Evolutionary conservation across 192 early-diverging fungal genomes (phyloP).

Genomic region (Backusella westeae): DNA sequence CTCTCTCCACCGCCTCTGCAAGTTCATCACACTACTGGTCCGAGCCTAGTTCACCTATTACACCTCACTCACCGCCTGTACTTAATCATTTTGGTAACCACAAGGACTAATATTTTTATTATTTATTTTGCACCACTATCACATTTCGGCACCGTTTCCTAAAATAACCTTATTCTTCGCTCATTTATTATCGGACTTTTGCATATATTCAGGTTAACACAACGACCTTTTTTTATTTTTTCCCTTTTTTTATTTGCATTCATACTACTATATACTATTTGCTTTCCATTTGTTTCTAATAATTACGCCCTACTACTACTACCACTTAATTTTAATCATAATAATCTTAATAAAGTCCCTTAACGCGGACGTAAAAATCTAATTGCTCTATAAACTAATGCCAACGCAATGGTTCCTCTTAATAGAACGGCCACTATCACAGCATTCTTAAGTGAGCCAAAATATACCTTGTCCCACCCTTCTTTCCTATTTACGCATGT

Average conservation of each 20-base stretch:
- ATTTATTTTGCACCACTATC: constrained; percentile 2
- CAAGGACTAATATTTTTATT: not conserved
- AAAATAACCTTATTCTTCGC: constrained; percentile 3
- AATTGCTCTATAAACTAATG: not conserved
- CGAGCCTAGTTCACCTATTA: constrained; percentile 2
- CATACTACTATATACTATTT: not conserved
- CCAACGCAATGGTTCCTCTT: not conserved
- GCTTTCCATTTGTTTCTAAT: not conserved
- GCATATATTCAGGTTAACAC: not conserved
- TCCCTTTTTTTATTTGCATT: not conserved
- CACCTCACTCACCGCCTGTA: constrained; percentile 1
- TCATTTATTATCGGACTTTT: constrained; percentile 4
- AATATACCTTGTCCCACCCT: constrained; percentile 14
- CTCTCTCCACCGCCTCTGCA: not conserved
- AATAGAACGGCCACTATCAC: constrained; percentile 12
- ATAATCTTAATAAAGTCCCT: not conserved
- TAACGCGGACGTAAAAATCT: not conserved
- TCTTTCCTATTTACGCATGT: not conserved
- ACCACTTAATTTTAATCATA: constrained; percentile 8
- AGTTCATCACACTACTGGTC: constrained; percentile 9
- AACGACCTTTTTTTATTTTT: not conserved
- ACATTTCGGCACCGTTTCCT: not conserved
- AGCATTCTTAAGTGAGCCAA: constrained; percentile 10
- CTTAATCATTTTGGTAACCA: not conserved
- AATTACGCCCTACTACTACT: not conserved